Evolutionary conservation across 2,329 filamentous ascomycete species (phyloP).

Genomic region (Zasmidium citrigriseum): DNA sequence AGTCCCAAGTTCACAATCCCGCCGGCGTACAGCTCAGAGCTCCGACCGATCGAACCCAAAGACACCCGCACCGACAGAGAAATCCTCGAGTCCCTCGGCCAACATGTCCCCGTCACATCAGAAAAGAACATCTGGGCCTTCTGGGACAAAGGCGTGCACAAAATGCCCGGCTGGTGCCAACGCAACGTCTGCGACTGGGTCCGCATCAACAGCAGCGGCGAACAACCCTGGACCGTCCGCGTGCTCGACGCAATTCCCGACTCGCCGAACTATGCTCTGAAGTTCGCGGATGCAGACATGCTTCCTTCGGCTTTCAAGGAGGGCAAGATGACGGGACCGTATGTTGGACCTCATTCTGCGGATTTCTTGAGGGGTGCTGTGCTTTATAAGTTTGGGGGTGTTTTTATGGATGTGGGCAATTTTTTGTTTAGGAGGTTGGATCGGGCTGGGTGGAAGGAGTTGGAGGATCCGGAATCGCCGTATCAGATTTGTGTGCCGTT

Average conservation of each 20-base stretch:
- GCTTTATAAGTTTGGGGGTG: slow-evolving; percentile 42
- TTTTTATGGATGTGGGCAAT: slow-evolving; percentile 45
- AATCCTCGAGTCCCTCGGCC: slow-evolving; percentile 7
- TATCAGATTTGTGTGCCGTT: slow-evolving; percentile 35
- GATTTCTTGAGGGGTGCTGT: slow-evolving; percentile 51
- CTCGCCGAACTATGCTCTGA: slow-evolving; percentile 42
- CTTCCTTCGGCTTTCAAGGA: slow-evolving; percentile 44
- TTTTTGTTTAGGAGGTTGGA: slow-evolving; percentile 42
- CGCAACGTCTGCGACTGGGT: slow-evolving; percentile 46
- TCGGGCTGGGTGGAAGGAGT: slow-evolving; percentile 40
- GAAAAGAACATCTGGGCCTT: slow-evolving; percentile 47
- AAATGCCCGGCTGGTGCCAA: slow-evolving; percentile 40
- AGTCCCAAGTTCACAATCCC: slow-evolving; percentile 2
- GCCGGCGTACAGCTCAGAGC: neutral
- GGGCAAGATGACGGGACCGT: slow-evolving; percentile 47
- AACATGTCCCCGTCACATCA: slow-evolving; percentile 32
- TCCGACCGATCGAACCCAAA: neutral
- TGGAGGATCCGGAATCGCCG: slow-evolving; percentile 40
- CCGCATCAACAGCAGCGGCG: slow-evolving; percentile 34
- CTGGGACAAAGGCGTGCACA: slow-evolving; percentile 40
- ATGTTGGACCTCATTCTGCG: slow-evolving; percentile 47
- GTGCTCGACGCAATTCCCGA: slow-evolving; percentile 41
- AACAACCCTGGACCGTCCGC: slow-evolving; percentile 43
- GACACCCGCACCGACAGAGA: slow-evolving; percentile 7
- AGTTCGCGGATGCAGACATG: slow-evolving; percentile 40